Base-by-base conservation (phyloP, 768 basidiomycete genomes). In the Leccinum variicolor region DNA sequence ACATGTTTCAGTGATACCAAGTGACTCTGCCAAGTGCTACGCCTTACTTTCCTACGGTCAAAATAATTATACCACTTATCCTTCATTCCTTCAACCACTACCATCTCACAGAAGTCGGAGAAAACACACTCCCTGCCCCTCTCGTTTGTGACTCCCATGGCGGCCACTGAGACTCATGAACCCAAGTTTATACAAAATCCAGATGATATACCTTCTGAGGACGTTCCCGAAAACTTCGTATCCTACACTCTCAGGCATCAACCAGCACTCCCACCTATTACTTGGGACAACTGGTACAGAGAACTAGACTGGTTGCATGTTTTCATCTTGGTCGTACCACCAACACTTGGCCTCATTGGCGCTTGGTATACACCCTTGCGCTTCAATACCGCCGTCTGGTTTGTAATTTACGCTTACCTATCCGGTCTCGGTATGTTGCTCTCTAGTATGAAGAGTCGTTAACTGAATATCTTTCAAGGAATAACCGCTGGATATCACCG, bases 401-500 rank as follows among this genome's bases (percentile, higher is more conserved):
- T 25, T 48, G 36, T 19, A 10, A 15, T 57, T 29, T 58, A 87
- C 75, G 86, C 85, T 73, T 84, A 78, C 68, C 73, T 84, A 64
- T 87, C 86, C 5, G 94, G 92, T 51, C 78, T 94, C 14, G 91
- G 89, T 84, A 68, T 65, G 81, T 78, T 47, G n/a, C 21, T 41
- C 21, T 7, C 8, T 19, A 23, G 0, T 6, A 19, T 14, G 5
- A 3, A n/a, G 21, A 14, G 3, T 13, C 6, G n/a, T 29, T 53
- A 0, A 52, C 13, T 5, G n/a, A 47, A 8, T 3, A 39, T n/a
- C 15, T 46, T 46, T 46, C 19, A 57, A 84, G 83, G 90, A 31
- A 87, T 92, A 62, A 91, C 89, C 1, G 90, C 89, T 17, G 95
- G 95, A 10, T 98, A 98, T 76, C 95, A 98, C 67, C 85, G 95